Evolutionary conservation across 2,329 filamentous ascomycete genomes (phyloP).

Genomic region (Sclerotinia subarctica): DNA sequence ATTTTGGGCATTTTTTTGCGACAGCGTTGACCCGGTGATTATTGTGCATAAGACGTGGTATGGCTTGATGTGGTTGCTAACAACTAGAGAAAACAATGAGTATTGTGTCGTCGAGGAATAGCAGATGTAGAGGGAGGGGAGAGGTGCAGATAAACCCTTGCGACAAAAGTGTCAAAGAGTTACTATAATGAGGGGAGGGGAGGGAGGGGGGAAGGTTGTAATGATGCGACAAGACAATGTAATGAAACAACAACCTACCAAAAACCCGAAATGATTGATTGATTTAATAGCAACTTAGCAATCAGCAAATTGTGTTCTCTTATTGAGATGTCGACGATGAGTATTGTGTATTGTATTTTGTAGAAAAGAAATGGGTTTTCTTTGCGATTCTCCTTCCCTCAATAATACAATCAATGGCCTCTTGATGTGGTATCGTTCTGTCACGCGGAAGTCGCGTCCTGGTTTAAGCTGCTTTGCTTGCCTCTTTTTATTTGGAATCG

Average conservation of each 20-base stretch:
- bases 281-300: not conserved
- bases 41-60: conserved; percentile 15
- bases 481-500: not conserved
- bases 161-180: conserved; percentile 29
- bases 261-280: conserved; percentile 7
- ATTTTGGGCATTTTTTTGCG: conserved; percentile 33
- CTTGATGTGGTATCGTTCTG: conserved; percentile 2
- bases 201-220: not conserved
- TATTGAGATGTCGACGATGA: not conserved
- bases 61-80: not conserved
- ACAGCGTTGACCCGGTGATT: conserved; percentile 15
- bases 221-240: conserved; percentile 2
- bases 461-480: conserved; percentile 13
- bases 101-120: conserved; percentile 15
- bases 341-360: not conserved
- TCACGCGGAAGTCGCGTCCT: conserved; percentile 21
- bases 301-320: not conserved
- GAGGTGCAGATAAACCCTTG: conserved; percentile 22
- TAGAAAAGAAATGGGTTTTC: not conserved
- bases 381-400: conserved; percentile 12
- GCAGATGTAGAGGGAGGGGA: conserved; percentile 19
- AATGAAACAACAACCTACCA: conserved; percentile 13
- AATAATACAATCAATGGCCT: not conserved
- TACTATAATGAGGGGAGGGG: conserved; percentile 8
- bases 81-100: conserved; percentile 16